Evolutionary conservation across 139 green algal species (phyloP).

Genomic region (Tetradesmus obliquus): DNA sequence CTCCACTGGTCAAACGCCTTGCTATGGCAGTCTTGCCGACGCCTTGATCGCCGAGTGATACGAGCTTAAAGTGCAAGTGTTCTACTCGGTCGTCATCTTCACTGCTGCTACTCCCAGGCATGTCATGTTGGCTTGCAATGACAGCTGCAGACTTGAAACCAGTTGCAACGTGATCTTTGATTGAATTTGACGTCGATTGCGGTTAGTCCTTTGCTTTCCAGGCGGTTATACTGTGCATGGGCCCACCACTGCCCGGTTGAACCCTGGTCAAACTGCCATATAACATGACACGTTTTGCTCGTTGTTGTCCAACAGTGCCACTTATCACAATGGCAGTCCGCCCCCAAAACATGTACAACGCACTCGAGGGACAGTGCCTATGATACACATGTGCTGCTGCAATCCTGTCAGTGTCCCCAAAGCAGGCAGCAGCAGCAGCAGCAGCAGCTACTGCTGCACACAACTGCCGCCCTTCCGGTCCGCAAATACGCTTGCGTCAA

Average conservation of each 20-base stretch:
- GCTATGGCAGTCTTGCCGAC: conserved; percentile 42
- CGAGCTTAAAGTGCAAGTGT: conserved; percentile 36
- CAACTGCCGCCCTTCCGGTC: not conserved
- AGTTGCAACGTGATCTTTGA: not conserved
- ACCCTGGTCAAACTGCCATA: too few species aligned
- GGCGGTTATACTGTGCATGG: not conserved
- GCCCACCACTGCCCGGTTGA: not conserved
- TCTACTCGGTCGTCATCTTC: not conserved
- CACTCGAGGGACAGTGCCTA: not conserved
- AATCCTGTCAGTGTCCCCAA: not conserved
- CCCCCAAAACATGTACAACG: not conserved
- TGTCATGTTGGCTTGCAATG: not conserved
- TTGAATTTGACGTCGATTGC: too few species aligned
- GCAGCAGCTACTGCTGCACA: not conserved
- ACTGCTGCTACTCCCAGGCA: conserved; percentile 17
- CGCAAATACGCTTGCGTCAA: not conserved
- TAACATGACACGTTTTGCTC: too few species aligned
- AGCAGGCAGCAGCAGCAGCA: not conserved
- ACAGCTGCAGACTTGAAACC: not conserved
- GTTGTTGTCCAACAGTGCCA: not conserved
- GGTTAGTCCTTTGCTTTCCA: not conserved
- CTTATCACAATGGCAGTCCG: not conserved
- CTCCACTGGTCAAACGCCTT: not conserved
- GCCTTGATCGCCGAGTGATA: conserved; percentile 11
- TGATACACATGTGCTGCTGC: not conserved